Conservation (phyloP, 148 eudicot species). For the Camellia granthamiana region DNA sequence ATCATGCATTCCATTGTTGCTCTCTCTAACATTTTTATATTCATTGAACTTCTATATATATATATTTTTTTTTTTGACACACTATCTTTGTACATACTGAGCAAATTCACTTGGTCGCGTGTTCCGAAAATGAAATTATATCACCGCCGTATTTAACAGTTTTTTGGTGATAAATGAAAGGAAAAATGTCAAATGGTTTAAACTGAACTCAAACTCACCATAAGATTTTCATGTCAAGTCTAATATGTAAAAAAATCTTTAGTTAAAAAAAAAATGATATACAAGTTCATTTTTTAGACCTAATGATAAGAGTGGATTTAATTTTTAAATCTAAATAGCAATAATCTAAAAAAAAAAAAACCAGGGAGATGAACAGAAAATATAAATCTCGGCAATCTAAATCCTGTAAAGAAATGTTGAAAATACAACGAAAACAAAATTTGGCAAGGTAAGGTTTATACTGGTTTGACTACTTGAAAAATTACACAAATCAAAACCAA, state of each 20-base stretch:
- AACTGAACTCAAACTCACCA: neutral
- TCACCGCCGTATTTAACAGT: neutral
- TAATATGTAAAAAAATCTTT: neutral
- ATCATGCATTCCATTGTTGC: too few species aligned
- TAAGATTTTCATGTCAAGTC: slow-evolving; percentile 2
- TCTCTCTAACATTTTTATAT: too few species aligned
- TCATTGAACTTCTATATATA: neutral
- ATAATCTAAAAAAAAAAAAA: neutral
- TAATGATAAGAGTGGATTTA: neutral
- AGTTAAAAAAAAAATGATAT: neutral
- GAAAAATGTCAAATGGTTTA: neutral
- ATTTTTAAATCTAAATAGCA: neutral
- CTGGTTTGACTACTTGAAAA: neutral
- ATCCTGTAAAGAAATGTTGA: neutral
- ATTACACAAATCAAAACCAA: neutral
- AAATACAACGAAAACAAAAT: neutral
- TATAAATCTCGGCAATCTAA: neutral
- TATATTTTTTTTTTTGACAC: too few species aligned
- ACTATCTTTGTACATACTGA: too few species aligned
- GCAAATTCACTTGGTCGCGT: too few species aligned
- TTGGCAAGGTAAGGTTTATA: neutral
- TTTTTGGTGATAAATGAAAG: neutral
- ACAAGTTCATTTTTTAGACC: too few species aligned
- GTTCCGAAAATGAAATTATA: too few species aligned
- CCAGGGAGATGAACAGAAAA: neutral